Evolutionary conservation across 441 rosid genomes (phyloP), one percentile per base, ranked within the genome.

Genomic region (Gossypium armourianum): DNA sequence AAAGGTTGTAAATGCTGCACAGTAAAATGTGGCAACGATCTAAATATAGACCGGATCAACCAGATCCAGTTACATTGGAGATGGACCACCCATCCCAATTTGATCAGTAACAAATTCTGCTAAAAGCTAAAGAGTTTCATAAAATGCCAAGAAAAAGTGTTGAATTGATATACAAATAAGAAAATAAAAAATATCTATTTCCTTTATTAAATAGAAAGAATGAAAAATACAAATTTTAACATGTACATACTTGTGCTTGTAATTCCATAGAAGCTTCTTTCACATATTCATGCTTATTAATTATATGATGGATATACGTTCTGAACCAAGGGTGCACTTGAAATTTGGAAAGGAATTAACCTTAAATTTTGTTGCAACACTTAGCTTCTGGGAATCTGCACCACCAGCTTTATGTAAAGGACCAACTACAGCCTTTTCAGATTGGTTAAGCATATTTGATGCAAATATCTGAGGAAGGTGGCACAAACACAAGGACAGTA

Each of bases 351-450:
- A 67, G 45, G 12, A 69, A 3, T 10, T 15, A 74, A 95, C 99
- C 99, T 95, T 95, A 77, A 95, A 95, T 75, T 95, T 95, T 17
- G 95, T 88, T 26, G 93, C 88, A 63, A 92, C 98, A 70, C 99
- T 95, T 72, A 88, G 85, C 83, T 90, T 88, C 76, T 92, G 99
- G 61, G 95, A 92, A 77, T 89, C 96, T 77, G 99, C 99, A 66
- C 98, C 98, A 67, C 97, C 99, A 63, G 95, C 86, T 85, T 89
- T 95, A 79, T 90, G 83, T 75, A 87, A 74, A 77, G 97, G 97
- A 62, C 98, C 97, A 24, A 77, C 88, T 0, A 82, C 89, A 72
- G 87, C 86, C 85, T 89, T 95, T 76, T 84, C 90, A 17, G 96
- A 86, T 70, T 89, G 99, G 68, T 82, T 65, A 74, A 90, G 88